A percentile compares a stretch with the other conserved stretches of the same genome.
Evolutionary conservation across 1,284 basidiomycete genomes (phyloP).

Genomic region (Laetiporus sulphureus): DNA sequence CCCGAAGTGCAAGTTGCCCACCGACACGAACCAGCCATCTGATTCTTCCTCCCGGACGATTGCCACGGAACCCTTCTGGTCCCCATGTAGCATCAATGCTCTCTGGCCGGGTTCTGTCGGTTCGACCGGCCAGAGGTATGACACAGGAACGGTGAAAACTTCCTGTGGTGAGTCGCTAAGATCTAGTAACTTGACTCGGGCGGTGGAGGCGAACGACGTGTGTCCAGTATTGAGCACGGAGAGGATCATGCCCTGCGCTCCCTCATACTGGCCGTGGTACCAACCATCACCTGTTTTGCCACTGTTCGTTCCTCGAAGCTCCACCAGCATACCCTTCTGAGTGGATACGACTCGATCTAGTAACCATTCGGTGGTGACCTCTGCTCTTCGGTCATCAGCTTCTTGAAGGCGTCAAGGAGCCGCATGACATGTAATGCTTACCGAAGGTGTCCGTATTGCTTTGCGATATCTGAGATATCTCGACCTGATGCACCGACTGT

Average conservation of each 20-base stretch:
- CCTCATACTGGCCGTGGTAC: conserved; percentile 16
- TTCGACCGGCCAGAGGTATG: conserved; percentile 11
- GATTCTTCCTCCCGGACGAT: conserved; percentile 15
- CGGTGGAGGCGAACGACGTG: conserved; percentile 11
- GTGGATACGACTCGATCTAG: conserved; percentile 9
- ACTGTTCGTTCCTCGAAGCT: conserved; percentile 9
- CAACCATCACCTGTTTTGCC: conserved; percentile 8
- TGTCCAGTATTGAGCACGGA: conserved; percentile 15
- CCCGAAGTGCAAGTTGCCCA: conserved; percentile 14
- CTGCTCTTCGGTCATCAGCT: too few relatives aligned
- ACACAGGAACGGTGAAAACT: conserved; percentile 11
- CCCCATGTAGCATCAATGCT: conserved; percentile 14
- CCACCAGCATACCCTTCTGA: conserved; percentile 12
- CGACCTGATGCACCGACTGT: too few relatives aligned
- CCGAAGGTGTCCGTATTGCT: too few relatives aligned
- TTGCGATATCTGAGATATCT: too few relatives aligned
- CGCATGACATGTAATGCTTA: too few relatives aligned
- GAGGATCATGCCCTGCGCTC: conserved; percentile 12
- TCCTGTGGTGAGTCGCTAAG: conserved; percentile 4
- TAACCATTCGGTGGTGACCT: conserved; percentile 7
- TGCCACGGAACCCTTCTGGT: conserved; percentile 11
- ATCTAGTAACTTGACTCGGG: conserved; percentile 13
- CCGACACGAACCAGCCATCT: conserved; percentile 17
- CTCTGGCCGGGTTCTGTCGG: conserved; percentile 11
- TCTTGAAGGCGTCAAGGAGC: too few relatives aligned